Evolutionary conservation across 2,329 filamentous ascomycete genomes (phyloP), one percentile per base, ranked within the genome.

Genomic region (Penicillium sp.): DNA sequence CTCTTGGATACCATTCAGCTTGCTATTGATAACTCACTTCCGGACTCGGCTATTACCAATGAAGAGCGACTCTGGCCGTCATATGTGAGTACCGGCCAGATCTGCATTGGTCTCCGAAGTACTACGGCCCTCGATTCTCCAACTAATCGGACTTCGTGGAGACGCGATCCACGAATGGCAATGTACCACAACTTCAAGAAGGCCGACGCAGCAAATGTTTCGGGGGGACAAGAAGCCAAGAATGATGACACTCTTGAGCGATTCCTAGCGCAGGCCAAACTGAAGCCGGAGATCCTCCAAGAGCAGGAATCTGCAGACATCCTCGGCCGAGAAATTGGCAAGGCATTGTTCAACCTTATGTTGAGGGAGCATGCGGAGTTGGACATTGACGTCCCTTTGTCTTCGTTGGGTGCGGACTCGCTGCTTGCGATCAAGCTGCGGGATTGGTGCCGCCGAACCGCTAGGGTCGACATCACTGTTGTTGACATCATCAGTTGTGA

Each of bases 361-460:
- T 35, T 70, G 5, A 64, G 56, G 60, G 60, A 62, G 62, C 9
- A 58, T 59, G 26, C 70, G 66, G 19, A 68, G 70, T 3, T 41
- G 26, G 48, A 64, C 72, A 11, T 65, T 67, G 31, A 60, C 60
- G 3, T 63, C 60, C 21, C 66, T 59, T 47, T 75, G 21, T 56
- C 62, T 55, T 68, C 64, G 3, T 60, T 71, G 17, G 70, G 68
- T 15, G 64, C 74, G 46, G 73, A 76, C 52, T 75, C 72, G 1
- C 64, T 76, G 13, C 66, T 71, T 44, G 70, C 69, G 1, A 68
- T 75, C 23, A 72, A 76, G 56, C 55, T 76, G 11, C 65, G 69
- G 17, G 68, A 67, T 29, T 74, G 72, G 71, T 66, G 70, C 53
- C 61, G 65, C 15, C 21, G 56, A 7, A 62, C 35, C 3, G 64